Percentiles rank a stretch among this genome's conserved stretches.
These are phyloP conservation scores for Phytophthora constricta DNA, from an alignment of 352 stramenopile genomes.

Conservation along the genomic window DNA sequence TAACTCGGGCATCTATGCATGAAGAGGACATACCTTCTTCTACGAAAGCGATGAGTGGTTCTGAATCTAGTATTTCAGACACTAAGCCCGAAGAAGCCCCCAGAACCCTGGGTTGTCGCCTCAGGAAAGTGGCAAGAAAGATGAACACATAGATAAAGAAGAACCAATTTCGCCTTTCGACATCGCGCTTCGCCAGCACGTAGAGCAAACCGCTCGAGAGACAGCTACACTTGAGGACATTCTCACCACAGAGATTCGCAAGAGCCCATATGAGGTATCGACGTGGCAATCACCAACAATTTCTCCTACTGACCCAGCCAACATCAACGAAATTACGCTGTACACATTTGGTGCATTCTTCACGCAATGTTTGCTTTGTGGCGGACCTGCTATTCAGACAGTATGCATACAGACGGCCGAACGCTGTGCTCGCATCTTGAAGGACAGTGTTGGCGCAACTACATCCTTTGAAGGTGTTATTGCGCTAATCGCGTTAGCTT, in stretches of 20 bases:
- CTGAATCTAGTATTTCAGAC: slow-evolving; percentile 2
- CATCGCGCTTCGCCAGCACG: slow-evolving; percentile 17
- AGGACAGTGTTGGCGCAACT: slow-evolving; percentile 21
- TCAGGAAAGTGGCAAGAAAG: not conserved
- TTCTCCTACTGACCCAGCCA: slow-evolving; percentile 28
- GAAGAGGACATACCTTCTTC: not conserved
- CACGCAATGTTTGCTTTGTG: slow-evolving; percentile 45
- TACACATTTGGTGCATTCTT: slow-evolving; percentile 69
- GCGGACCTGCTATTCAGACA: slow-evolving; percentile 30
- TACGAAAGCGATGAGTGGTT: not conserved
- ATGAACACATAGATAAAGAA: not conserved
- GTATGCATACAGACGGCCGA: slow-evolving; percentile 42
- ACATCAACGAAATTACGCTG: slow-evolving; percentile 31
- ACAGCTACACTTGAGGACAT: slow-evolving; percentile 26
- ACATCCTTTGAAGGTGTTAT: slow-evolving; percentile 53
- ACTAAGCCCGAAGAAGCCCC: not conserved
- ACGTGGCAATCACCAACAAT: slow-evolving; percentile 29
- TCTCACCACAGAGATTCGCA: slow-evolving; percentile 7
- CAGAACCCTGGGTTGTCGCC: not conserved
- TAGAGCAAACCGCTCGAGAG: slow-evolving; percentile 30
- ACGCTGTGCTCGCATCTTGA: slow-evolving; percentile 32
- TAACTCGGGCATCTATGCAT: not conserved
- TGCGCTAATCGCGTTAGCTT: slow-evolving; percentile 38
- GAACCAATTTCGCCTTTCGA: slow-evolving; percentile 29
- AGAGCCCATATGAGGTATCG: not conserved